Evolutionary conservation across 2,329 filamentous ascomycete species (phyloP), one percentile per base, ranked within the genome.

Genomic region (Fusarium tjaetaba): DNA sequence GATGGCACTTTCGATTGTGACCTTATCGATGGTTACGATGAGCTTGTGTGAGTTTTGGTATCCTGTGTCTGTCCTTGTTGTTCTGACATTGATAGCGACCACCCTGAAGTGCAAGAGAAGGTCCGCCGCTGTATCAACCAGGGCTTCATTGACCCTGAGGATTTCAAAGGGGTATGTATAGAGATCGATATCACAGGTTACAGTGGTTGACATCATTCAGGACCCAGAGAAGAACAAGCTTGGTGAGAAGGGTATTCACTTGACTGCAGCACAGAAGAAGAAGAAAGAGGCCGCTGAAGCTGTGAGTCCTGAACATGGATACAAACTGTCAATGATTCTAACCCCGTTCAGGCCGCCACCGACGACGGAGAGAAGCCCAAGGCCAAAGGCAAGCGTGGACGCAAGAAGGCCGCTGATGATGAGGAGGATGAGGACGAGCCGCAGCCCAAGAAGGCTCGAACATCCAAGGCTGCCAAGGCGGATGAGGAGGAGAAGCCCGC

Each of bases 101-200:
- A 91, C 42, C 84, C 86, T 1, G 92, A 94, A 4, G 77, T 90
- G 3, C 90, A 95, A 82, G 89, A 89, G 49, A 97, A 96, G 85
- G 85, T 98, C 73, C 86, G 88, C 57, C 88, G 88, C 51, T 94
- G 93, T 58, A 82, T 98, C 30, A 86, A 88, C 66, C 88, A 95
- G 80, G 94, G 94, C 30, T 93, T 96, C 77, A 92, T 98, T 76
- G 92, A 93, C 75, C 88, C 94, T 46, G 92, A 94, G 58, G 96
- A 98, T 76, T 98, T 94, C 90, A 96, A 92, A 39, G 94, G 94
- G 18, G 95, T 97, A 88, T 84, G 93, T 86, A 38, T 30, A 61
- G 34, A 46, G n/a, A 22, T 14, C 8, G 28, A 11, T 20, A 24
- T 16, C 26, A 32, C 30, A 28, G 36, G 30, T 46, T 4, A 63